phyloP scores from a whole-genome alignment of 441 rosid species.

The Adansonia gregorii region DNA sequence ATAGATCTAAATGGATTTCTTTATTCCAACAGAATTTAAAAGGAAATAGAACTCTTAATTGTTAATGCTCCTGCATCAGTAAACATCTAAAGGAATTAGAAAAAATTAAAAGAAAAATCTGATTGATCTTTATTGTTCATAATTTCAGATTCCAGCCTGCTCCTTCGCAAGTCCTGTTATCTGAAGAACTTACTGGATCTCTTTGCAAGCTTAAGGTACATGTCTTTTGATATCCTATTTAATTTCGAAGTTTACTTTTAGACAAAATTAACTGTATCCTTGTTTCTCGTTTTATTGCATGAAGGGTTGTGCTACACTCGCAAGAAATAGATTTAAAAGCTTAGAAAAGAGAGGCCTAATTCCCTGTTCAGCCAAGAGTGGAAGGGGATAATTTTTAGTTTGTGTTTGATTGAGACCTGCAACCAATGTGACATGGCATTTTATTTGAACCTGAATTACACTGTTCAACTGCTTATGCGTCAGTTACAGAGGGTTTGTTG shows the following conservation, averaged over 20 bases:
- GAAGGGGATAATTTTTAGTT: constrained; percentile 43
- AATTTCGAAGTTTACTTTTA: constrained; percentile 17
- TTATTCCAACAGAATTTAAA: no score
- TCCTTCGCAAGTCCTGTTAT: constrained; percentile 76
- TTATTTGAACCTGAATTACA: not conserved
- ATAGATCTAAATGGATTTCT: no score
- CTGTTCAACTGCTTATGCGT: not conserved
- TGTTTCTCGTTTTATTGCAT: constrained; percentile 1
- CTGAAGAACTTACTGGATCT: constrained; percentile 90
- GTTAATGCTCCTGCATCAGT: no score
- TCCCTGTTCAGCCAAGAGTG: constrained; percentile 54
- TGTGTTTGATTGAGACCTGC: not conserved
- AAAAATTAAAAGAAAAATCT: not conserved
- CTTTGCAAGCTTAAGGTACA: constrained; percentile 78
- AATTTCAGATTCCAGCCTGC: constrained; percentile 75
- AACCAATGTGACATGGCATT: not conserved
- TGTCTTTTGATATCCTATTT: constrained; percentile 7
- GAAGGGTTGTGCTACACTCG: constrained; percentile 84
- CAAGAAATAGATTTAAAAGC: constrained; percentile 84
- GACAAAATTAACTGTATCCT: not conserved
- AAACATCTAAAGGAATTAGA: not conserved
- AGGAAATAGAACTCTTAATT: no score
- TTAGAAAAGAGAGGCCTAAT: constrained; percentile 88
- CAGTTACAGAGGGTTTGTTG: not conserved
- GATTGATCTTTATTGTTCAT: not conserved